These are phyloP conservation scores for Diaporthe aspalathi DNA, from an alignment of 2,329 filamentous ascomycete genomes.

Conservation along the genomic window DNA sequence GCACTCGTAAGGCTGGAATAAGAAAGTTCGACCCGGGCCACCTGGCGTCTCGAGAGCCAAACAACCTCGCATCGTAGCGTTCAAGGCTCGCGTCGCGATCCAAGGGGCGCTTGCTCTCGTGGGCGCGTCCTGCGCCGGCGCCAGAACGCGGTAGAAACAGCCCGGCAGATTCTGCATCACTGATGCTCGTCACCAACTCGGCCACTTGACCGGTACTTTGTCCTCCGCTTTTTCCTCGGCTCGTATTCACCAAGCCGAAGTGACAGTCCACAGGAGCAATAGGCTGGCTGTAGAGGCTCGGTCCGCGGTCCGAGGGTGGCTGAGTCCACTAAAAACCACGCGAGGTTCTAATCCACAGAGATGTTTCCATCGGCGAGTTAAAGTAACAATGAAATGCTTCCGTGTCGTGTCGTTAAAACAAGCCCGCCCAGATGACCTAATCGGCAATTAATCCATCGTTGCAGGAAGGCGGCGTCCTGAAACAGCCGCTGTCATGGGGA, in stretches of 20 bases:
- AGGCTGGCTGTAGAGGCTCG: neutral
- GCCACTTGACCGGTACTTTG: conserved; percentile 1
- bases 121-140: neutral
- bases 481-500: conserved; percentile 31
- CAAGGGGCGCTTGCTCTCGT: neutral
- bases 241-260: neutral
- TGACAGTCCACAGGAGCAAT: neutral
- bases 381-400: neutral
- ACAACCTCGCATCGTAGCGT: neutral
- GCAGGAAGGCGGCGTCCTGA: conserved; percentile 12
- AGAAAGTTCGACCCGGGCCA: conserved; percentile 13
- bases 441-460: conserved; percentile 1
- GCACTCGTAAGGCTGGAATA: conserved; percentile 8
- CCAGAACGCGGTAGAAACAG: neutral
- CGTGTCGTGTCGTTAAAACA: conserved; percentile 23
- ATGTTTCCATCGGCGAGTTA: neutral
- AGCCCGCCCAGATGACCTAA: conserved; percentile 27
- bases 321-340: neutral
- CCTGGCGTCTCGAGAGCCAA: conserved; percentile 8
- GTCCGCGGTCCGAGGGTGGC: neutral
- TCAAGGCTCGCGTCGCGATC: neutral
- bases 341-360: neutral
- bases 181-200: neutral
- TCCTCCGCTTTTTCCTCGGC: neutral
- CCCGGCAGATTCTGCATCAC: no score